Base-by-base conservation (phyloP, 1,284 basidiomycete genomes). In the Grifola frondosa region DNA sequence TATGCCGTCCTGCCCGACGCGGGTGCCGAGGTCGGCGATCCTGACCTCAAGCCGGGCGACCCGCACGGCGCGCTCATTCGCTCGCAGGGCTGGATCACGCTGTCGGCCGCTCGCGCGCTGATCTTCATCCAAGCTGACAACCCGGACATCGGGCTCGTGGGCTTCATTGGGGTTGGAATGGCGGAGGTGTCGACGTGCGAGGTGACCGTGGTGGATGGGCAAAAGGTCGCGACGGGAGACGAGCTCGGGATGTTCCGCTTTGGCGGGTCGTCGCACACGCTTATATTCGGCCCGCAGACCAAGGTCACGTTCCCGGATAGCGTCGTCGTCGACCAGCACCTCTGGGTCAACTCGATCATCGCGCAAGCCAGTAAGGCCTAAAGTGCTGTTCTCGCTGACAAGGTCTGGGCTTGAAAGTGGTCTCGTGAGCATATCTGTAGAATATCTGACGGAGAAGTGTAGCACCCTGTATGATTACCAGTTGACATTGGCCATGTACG, bases 241-340 rank as follows among this genome's bases (percentile, higher is more conserved):
- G 53, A 77, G 49, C 28, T 74, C 5, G 75, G 75, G 40, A 70
- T 67, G 69, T 77, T 77, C 65, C 74, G 72, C 53, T 77, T 74
- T 58, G 75, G 76, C 11, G 75, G 75, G 4, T 78, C 74, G 26
- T 67, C 73, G 2, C 66, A 73, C 48, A 62, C 65, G 43, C 49
- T 75, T 31, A 35, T 76, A 25, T 72, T 77, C 53, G 48, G 67
- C 16, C 42, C 42, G 36, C 16, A 45, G 36, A 29, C 39, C 9
- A 36, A 32, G 31, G 25, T 42, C 3, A 11, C 21, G 22, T 40
- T 44, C 35, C n/a, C n/a, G 9, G 10, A 23, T 6, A 32, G 29
- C 3, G 30, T 35, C 4, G 7, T 3, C 15, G n/a, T 37, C 16
- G 30, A 40, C 4, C n/a, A 19, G 16, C 33, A 45, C 12, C 19